Evolutionary conservation across 2,329 filamentous ascomycete species (phyloP).

Genomic region (Ceratocystis eucalypticola): DNA sequence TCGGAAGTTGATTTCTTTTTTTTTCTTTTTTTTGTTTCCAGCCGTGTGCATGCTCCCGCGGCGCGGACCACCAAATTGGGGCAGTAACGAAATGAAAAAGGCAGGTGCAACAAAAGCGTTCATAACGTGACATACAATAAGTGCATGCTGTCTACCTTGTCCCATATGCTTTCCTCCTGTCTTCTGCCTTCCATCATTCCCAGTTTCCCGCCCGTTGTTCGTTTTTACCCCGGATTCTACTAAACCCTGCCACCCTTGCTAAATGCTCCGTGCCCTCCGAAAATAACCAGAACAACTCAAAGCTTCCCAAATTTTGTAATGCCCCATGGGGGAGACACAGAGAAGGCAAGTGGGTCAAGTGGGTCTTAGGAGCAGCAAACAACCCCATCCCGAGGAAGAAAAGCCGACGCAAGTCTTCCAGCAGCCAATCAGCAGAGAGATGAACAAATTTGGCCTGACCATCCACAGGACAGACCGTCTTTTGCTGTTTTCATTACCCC

Average conservation of each 20-base stretch:
- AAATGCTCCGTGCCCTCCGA: slow-evolving; percentile 8
- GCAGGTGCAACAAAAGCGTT: neutral
- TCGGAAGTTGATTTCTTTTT: neutral
- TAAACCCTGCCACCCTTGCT: slow-evolving; percentile 1
- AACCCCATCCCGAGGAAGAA: neutral
- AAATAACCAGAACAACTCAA: neutral
- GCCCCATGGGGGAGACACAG: slow-evolving; percentile 7
- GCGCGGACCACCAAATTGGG: neutral
- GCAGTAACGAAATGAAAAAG: neutral
- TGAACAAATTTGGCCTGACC: neutral
- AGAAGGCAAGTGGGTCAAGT: neutral
- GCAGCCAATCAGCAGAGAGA: neutral
- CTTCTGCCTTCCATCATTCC: neutral
- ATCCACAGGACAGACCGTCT: neutral
- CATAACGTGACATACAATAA: neutral
- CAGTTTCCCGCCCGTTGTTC: neutral
- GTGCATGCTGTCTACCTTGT: neutral
- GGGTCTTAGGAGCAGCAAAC: neutral
- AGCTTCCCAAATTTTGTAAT: neutral
- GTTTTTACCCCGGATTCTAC: slow-evolving; percentile 6
- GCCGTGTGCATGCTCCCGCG: neutral
- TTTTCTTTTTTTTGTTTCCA: neutral
- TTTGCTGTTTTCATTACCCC: neutral
- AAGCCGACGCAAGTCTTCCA: neutral
- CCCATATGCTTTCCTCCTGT: neutral